Conservation (phyloP, 1,284 basidiomycete genomes). For the Inonotus hispidus region DNA sequence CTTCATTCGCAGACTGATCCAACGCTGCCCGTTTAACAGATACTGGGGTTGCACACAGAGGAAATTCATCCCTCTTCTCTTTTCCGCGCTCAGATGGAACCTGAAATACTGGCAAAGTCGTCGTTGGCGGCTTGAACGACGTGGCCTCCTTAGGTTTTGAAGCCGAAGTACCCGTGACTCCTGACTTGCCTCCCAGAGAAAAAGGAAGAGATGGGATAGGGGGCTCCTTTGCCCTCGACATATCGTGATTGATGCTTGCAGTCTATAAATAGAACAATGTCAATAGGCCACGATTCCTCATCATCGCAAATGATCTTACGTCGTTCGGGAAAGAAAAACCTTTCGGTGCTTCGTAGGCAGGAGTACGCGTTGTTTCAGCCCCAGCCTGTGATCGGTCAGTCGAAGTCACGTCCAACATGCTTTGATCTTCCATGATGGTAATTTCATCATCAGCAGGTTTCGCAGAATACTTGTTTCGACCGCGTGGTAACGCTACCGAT, state of each 20-base stretch:
- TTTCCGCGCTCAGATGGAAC: background rate
- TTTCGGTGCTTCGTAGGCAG: conserved; percentile 53
- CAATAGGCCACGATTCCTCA: background rate
- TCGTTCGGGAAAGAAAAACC: conserved; percentile 64
- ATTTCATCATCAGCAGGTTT: conserved; percentile 47
- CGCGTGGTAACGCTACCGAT: conserved; percentile 41
- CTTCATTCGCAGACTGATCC: background rate
- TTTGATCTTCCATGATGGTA: conserved; percentile 31
- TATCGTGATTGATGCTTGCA: conserved; percentile 26
- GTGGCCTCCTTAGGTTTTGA: background rate
- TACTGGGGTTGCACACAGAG: background rate
- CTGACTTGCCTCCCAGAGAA: conserved; percentile 4
- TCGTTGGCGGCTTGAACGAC: background rate
- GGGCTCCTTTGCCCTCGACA: conserved; percentile 14
- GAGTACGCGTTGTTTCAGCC: conserved; percentile 47
- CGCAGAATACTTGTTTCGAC: conserved; percentile 57
- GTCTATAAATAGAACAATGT: conserved; percentile 20
- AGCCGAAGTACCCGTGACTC: background rate
- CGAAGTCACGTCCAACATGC: conserved; percentile 15
- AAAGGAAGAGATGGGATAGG: conserved; percentile 18
- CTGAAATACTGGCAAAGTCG: background rate
- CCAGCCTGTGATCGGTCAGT: conserved; percentile 30
- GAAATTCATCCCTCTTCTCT: background rate
- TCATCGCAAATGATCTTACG: conserved; percentile 34
- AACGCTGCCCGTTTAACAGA: conserved; percentile 2